phyloP scores from a whole-genome alignment of 805 yeast species.

The Candida maris region DNA sequence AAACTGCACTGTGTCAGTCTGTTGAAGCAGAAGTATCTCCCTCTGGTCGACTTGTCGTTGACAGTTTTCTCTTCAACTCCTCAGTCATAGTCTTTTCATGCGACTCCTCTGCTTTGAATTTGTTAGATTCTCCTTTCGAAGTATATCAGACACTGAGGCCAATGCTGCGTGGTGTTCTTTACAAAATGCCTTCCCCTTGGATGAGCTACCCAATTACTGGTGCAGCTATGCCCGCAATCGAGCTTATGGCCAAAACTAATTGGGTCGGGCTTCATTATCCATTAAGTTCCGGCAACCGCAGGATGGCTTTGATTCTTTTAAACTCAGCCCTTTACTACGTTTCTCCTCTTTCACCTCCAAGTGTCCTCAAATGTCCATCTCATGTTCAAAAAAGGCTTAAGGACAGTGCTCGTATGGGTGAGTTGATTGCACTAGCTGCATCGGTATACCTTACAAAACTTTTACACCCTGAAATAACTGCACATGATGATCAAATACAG shows the following conservation, averaged over 20 bases:
- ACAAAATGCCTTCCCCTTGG: slow-evolving; percentile 31
- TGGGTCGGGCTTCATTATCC: slow-evolving; percentile 28
- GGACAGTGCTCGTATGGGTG: slow-evolving; percentile 15
- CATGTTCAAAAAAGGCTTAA: slow-evolving; percentile 12
- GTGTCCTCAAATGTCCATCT: slow-evolving; percentile 8
- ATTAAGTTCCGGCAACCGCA: slow-evolving; percentile 1
- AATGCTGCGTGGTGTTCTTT: slow-evolving; percentile 31
- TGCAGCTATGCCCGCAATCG: slow-evolving; percentile 34
- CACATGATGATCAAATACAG: slow-evolving; percentile 6
- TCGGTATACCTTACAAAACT: slow-evolving; percentile 10
- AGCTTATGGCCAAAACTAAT: slow-evolving; percentile 33
- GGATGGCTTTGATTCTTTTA: slow-evolving; percentile 6
- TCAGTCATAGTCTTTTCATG: slow-evolving; percentile 33
- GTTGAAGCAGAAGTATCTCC: too few species aligned
- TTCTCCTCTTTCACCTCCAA: slow-evolving; percentile 16
- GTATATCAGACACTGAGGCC: slow-evolving; percentile 32
- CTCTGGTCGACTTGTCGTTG: too few species aligned
- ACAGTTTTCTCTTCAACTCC: slow-evolving; percentile 42
- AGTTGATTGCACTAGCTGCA: slow-evolving; percentile 10
- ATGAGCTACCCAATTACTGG: slow-evolving; percentile 40
- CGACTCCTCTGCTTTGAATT: slow-evolving; percentile 21
- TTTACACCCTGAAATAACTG: slow-evolving; percentile 7
- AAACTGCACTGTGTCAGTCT: too few species aligned
- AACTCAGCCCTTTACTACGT: slow-evolving; percentile 13
- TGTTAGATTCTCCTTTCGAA: slow-evolving; percentile 38